A percentile compares a stretch with the other conserved stretches of the same genome.
These are phyloP conservation scores for Meyerozyma smithsonii DNA, from an alignment of 1,139 yeast species.

Conservation along the genomic window DNA sequence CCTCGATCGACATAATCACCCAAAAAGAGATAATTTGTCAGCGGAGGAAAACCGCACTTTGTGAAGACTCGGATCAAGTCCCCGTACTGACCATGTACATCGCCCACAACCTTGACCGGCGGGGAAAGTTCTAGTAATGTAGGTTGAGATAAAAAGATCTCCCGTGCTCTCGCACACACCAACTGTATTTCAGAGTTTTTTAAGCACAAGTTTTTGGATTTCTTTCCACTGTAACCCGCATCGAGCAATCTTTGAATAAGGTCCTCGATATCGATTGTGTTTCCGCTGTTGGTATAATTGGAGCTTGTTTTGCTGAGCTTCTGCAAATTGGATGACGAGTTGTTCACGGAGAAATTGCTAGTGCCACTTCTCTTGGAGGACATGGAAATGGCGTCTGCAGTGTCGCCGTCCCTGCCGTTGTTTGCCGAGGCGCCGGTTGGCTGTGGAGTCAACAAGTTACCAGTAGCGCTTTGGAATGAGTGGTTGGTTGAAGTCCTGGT, in stretches of 20 bases:
- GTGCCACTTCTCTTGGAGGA: slow-evolving; percentile 10
- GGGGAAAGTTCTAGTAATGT: slow-evolving; percentile 83
- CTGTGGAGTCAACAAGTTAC: slow-evolving; percentile 23
- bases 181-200: slow-evolving; percentile 83
- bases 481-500: slow-evolving; percentile 36
- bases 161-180: slow-evolving; percentile 83
- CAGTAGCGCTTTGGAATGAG: slow-evolving; percentile 18
- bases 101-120: slow-evolving; percentile 96
- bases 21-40: slow-evolving; percentile 81
- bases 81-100: slow-evolving; percentile 94
- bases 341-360: slow-evolving; percentile 8
- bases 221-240: slow-evolving; percentile 92
- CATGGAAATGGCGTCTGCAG: slow-evolving; percentile 12
- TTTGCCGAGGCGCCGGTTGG: slow-evolving; percentile 13
- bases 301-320: slow-evolving; percentile 5
- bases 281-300: slow-evolving; percentile 13
- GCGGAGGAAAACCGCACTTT: slow-evolving; percentile 98
- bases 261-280: slow-evolving; percentile 74
- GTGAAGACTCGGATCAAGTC: slow-evolving; percentile 88
- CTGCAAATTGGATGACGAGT: slow-evolving; percentile 1
- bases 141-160: slow-evolving; percentile 85
- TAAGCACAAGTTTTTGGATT: slow-evolving; percentile 83
- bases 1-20: slow-evolving; percentile 99
- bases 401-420: slow-evolving; percentile 10
- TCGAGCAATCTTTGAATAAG: slow-evolving; percentile 84